Evolutionary conservation across 1,139 yeast species (phyloP).

Genomic region (Protomyces lactucae-debilis): DNA sequence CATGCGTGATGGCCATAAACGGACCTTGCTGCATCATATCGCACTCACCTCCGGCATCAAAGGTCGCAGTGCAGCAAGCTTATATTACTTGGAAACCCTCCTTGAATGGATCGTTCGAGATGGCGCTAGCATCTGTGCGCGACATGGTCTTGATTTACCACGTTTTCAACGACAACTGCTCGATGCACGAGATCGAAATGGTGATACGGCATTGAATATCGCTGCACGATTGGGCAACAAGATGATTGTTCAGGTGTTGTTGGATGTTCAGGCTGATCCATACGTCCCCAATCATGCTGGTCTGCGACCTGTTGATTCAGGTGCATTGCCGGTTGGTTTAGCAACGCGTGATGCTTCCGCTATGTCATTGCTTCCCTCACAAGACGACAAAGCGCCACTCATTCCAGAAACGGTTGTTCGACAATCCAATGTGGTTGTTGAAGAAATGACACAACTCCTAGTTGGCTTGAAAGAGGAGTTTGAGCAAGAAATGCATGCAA

Average conservation of each 20-base stretch:
- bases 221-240: conserved; percentile 85
- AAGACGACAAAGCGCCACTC: neutral
- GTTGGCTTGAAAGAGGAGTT: conserved; percentile 44
- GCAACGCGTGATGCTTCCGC: neutral
- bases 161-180: conserved; percentile 62
- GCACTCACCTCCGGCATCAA: conserved; percentile 71
- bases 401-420: conserved; percentile 4
- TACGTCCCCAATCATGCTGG: conserved; percentile 76
- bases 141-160: conserved; percentile 47
- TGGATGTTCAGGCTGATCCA: conserved; percentile 84
- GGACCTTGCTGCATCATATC: conserved; percentile 90
- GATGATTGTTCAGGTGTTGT: conserved; percentile 70
- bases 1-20: conserved; percentile 65
- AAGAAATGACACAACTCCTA: conserved; percentile 44
- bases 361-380: neutral
- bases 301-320: conserved; percentile 79
- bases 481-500: conserved; percentile 47
- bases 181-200: conserved; percentile 74
- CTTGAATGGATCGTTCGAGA: conserved; percentile 73
- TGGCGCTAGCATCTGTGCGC: conserved; percentile 39
- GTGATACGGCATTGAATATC: conserved; percentile 81
- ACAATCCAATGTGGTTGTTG: conserved; percentile 14
- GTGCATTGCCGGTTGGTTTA: conserved; percentile 41
- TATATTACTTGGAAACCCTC: conserved; percentile 70
- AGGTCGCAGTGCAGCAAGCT: conserved; percentile 62